Evolutionary conservation across 192 early-diverging fungal species (phyloP), one percentile per base, ranked within the genome.

Genomic region (Podila minutissima): DNA sequence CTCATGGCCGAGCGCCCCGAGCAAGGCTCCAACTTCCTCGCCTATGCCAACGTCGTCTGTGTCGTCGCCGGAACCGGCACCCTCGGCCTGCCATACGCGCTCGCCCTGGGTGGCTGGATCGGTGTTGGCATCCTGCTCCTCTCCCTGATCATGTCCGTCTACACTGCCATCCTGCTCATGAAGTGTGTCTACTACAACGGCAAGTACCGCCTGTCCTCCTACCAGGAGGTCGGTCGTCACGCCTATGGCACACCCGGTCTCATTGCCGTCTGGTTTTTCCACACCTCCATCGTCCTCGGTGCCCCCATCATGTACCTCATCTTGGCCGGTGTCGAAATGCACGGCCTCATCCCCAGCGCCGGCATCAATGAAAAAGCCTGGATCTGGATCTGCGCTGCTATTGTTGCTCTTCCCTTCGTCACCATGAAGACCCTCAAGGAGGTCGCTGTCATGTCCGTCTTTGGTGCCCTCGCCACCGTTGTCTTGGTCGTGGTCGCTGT

Each of bases 31-130:
- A 79, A 82, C n/a, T 69, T 85, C 22, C 72, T 83, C 29, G 89
- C 88, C n/a, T 88, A 85, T 46, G 75, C 87, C 22, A 91, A 89
- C 64, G 75, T 91, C 11, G 83, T 89, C 12, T 94, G 93, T 72
- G 91, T 93, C 22, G 90, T 92, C 12, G 93, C 92, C 7, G 95
- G 95, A 48, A 92, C 91, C 11, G 95, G 95, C 15, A 89, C 94
- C 29, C 88, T 95, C 28, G 94, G 95, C 74, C 85, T 97, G 22
- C 95, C 95, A 3, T 95, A 92, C 74, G 92, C 94, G 6, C 85
- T 97, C 19, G 86, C 76, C 48, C 83, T 90, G 41, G 88, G 91
- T 64, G 95, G 95, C 1, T 97, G 95, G 95, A 77, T 91, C 29
- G 92, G 91, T 37, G 65, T 92, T 9, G 69, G 89, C n/a, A 83